Base-by-base conservation (phyloP, 2,329 filamentous ascomycete species). In the Aspergillus cejpii region DNA sequence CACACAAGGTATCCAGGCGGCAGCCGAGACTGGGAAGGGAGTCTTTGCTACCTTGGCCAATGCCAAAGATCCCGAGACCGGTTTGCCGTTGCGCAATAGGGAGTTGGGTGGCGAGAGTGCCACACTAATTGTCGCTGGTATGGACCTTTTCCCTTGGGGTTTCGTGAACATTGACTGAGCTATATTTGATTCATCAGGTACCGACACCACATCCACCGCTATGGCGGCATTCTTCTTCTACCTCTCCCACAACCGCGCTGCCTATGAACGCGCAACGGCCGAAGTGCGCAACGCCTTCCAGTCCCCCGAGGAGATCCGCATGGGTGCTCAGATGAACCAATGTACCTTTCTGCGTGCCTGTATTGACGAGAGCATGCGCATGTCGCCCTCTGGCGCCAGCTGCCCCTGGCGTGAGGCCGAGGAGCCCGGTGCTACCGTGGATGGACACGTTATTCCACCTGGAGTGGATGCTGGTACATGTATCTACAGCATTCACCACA, bases 21-120 rank as follows among this genome's bases (percentile, higher is more conserved):
- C 42, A 10, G 31, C 26, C 8, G 44, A 58, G 55, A 55, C 56
- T 10, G 67, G 73, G 49, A 71, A 70, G 40, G 74, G 75, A 53
- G 72, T 75, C 54, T 71, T 73, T 59, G 66, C 72, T 58, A 63
- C 76, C 61, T 63, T 73, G 4, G 58, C 72, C 37, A 64, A 72
- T 44, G 68, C 73, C 41, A 68, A 69, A 54, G 67, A 77, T 54
- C 66, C 70, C 1, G 63, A 73, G 49, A 71, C 71, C 12, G 65
- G 69, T 67, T 73, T 60, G 62, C 62, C 51, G 61, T 66, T 58
- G 61, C 67, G 41, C 73, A 76, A 53, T 52, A 76, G 17, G 73
- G 74, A 76, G 52, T 52, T 76, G 17, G 73, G 70, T 65, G 69
- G 67, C 49, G 74, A 77, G 52, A 72, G 68, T 27, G 71, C 73